Base-by-base conservation (phyloP, 2,329 filamentous ascomycete genomes). In the Falciphora oryzae region DNA sequence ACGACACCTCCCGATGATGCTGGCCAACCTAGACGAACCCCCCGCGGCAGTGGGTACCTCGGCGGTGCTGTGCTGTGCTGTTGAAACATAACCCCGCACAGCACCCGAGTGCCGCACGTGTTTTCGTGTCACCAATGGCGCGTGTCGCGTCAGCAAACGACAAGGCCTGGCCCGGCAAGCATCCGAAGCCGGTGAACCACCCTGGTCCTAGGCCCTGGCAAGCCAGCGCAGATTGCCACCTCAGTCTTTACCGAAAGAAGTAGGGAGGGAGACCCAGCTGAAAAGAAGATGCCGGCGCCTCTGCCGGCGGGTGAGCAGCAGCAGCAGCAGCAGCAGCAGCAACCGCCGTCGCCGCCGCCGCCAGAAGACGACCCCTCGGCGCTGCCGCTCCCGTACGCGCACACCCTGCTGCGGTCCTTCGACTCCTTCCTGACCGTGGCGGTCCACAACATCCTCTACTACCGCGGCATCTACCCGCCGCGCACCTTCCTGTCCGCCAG, bases 401-500 rank as follows among this genome's bases (percentile, higher is more conserved):
- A 74, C 74, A 79, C 74, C 63, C 85, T 93, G 69, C 83, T 93
- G 68, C 78, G 81, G 65, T 85, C 88, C 63, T 93, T 96, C 77
- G 85, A 85, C 67, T 85, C 88, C 72, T 97, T 97, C 78, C 85
- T 97, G 65, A 91, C 88, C 66, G 87, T 94, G 67, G 85, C 90
- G 70, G 86, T 94, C 68, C 93, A 97, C 81, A 91, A 92, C 66
- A 88, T 97, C 71, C 86, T 97, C 69, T 94, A 88, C 80, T 87
- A 95, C 72, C 90, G 93, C 70, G 77, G 77, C 66, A 86, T 97
- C 72, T 97, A 97, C 76, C 92, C 93, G 0, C 76, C 79, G 61
- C 78, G 85, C 32, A 91, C 92, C 50, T 97, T 97, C 78, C 84
- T 94, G 65, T 86, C 89, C 57, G 85, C 89, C 56, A 86, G 89